Evolutionary conservation across 1,284 basidiomycete genomes (phyloP).

Genomic region (Ustilago esculenta): DNA sequence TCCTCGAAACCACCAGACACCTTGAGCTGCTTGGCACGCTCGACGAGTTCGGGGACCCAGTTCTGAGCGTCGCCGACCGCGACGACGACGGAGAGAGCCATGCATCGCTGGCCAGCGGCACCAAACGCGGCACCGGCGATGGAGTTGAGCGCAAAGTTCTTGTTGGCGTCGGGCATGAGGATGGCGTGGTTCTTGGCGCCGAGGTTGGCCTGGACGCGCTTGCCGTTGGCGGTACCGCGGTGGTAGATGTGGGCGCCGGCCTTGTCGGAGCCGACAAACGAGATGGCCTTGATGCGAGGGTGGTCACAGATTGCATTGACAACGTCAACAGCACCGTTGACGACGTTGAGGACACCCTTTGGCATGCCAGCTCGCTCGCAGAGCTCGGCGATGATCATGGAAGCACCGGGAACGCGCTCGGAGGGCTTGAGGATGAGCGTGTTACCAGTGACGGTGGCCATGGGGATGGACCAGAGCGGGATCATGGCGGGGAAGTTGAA

Average conservation of each 20-base stretch:
- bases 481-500: conserved; percentile 79
- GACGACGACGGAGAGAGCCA: conserved; percentile 72
- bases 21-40: conserved; percentile 82
- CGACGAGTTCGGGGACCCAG: conserved; percentile 87
- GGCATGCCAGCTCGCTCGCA: conserved; percentile 79
- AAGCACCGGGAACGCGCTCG: conserved; percentile 93
- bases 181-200: conserved; percentile 85
- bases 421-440: conserved; percentile 94
- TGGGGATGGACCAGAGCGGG: conserved; percentile 78
- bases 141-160: conserved; percentile 90
- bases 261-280: conserved; percentile 94
- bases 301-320: conserved; percentile 96
- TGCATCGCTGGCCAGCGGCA: conserved; percentile 93
- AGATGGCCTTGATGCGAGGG: conserved; percentile 89
- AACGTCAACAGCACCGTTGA: conserved; percentile 87
- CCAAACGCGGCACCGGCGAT: conserved; percentile 95
- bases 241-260: conserved; percentile 91
- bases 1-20: conserved; percentile 91
- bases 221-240: conserved; percentile 82
- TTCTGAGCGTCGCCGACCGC: conserved; percentile 83
- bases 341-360: conserved; percentile 69
- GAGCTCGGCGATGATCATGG: conserved; percentile 96
- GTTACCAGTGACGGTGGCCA: conserved; percentile 87
- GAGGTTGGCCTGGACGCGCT: conserved; percentile 93
- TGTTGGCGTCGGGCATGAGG: conserved; percentile 95